Evolutionary conservation across 2,329 filamentous ascomycete species (phyloP), one percentile per base, ranked within the genome.

Genomic region (Diaporthe sp.): DNA sequence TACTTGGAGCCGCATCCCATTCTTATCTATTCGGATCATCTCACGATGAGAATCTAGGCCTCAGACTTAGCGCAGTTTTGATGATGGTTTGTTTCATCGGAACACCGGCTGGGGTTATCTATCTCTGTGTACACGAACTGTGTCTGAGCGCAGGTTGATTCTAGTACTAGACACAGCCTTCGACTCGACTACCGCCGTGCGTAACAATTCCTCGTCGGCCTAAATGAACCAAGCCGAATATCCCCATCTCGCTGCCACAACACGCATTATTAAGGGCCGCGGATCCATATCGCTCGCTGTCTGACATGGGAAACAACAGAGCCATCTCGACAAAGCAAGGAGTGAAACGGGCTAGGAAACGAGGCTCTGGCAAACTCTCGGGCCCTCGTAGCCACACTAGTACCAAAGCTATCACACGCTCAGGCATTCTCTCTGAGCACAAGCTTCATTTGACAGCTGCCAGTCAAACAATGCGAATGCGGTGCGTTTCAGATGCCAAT

Each of bases 401-500:
- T 12, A 39, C 31, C 13, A n/a, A 17, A 39, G 4, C 15, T 53
- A 17, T 25, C 15, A 53, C 25, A 28, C 65, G 46, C 65, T 68
- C 65, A 53, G 65, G 65, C 62, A 2, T 51, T 37, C 39, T 6
- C 12, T 17, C 13, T 6, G 8, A 13, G 65, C 22, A 68, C 65
- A 68, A 39, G 46, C 65, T 42, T 53, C 31, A 12, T 37, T 39
- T 37, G 65, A 37, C 46, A 68, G 31, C 65, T 68, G 31, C n/a
- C 46, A 68, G 7, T 53, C 17, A 4, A 53, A 13, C 13, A 25
- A 7, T 3, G 13, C 8, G 34, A 4, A 28, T 39, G 22, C 4
- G 5, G 15, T n/a, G 65, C 8, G 65, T 68, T 53, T 68, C 65
- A 53, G 13, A 31, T 12, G 22, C 34, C 46, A 39, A 53, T 68